Base-by-base conservation (phyloP, 345 rosid genomes). In the Geranium rotundifolium region DNA sequence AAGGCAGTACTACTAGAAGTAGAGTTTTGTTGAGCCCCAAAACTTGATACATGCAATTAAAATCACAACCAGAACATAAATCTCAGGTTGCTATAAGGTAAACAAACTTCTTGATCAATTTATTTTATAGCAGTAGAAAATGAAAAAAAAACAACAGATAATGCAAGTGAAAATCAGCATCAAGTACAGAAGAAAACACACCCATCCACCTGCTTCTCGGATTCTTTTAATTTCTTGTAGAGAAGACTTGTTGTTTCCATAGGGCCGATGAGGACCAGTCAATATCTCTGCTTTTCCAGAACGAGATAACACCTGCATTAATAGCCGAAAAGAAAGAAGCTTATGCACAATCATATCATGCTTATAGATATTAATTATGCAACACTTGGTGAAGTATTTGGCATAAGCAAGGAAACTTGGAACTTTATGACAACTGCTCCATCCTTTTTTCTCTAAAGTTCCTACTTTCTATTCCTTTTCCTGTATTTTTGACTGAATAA, bases 181-280 rank as follows among this genome's bases (percentile, higher is more conserved):
- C 19, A 71, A 73, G 84, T 77, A 73, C 67, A 75, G 76, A 70
- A 72, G 41, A 34, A 75, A 73, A 81, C 89, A 79, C 87, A 86
- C 98, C 96, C 98, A 92, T 83, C 98, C 98, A 82, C 98, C 96
- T 83, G 98, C 95, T 84, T 89, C 96, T 81, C 90, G 85, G 68
- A 92, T 85, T 72, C 98, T 89, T 77, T 72, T 87, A 64, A 87
- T 71, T 80, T 89, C 98, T 41, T 77, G 73, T 61, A 92, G 85
- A 52, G 95, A 87, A 60, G 73, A 73, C 55, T 78, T 76, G 65
- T 61, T 77, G 76, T 80, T 87, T 69, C 98, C 98, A 74, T 82
- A 85, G 18, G 96, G 98, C 64, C 96, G 87, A 78, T 92, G 98
- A 56, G 89, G 77, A 78, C 79, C 76, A 63, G 91, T 89, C 70